These are phyloP conservation scores for Medicago lupulina DNA, from an alignment of 306 rosid genomes.

Conservation along the genomic window DNA sequence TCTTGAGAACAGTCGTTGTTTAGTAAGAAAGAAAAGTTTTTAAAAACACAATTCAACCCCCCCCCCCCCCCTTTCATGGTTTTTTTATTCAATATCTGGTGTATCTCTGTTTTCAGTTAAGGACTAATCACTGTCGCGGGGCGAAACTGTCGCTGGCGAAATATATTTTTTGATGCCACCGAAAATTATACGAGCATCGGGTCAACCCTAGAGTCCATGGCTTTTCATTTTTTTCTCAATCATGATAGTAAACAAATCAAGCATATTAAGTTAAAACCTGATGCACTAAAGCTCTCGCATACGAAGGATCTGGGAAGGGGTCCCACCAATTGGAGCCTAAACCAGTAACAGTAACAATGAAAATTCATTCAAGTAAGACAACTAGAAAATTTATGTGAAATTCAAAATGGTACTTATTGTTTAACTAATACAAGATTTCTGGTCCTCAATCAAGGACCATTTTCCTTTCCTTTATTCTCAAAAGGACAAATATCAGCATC, in stretches of 20 bases:
- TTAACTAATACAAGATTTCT: slow-evolving; percentile 24
- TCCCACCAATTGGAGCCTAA: no score
- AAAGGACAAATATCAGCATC: background rate
- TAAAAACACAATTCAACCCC: no score
- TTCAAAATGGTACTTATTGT: background rate
- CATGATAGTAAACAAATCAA: background rate
- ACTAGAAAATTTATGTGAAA: background rate
- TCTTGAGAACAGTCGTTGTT: no score
- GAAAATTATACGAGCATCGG: no score
- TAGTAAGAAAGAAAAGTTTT: no score
- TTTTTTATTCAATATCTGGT: background rate
- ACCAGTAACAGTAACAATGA: background rate
- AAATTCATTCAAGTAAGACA: background rate
- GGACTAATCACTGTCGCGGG: background rate
- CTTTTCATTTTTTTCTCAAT: background rate
- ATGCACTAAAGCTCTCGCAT: no score
- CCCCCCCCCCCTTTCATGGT: background rate
- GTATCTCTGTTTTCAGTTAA: background rate
- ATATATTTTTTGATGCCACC: no score
- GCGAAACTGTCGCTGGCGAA: background rate
- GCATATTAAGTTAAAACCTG: no score
- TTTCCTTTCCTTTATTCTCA: background rate
- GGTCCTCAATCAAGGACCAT: slow-evolving; percentile 16
- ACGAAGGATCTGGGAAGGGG: no score
- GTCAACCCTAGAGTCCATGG: background rate